Percentiles rank a stretch among this genome's conserved stretches.
phyloP scores from a whole-genome alignment of 2,329 filamentous ascomycete species.

The Grosmannia serpens region DNA sequence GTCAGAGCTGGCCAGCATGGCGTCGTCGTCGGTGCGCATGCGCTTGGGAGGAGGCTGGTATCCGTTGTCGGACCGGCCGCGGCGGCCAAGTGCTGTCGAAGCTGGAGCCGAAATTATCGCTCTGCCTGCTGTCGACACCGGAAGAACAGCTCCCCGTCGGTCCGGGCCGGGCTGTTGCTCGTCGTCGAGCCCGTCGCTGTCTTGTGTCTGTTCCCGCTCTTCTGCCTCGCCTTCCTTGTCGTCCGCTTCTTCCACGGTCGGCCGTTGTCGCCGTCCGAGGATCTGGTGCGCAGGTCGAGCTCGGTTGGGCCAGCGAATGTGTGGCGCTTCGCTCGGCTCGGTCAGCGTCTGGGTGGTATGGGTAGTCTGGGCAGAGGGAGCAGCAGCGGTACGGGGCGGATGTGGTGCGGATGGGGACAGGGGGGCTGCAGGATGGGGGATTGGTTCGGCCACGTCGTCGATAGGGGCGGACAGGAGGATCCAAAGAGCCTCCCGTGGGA shows the following conservation, averaged over 20 bases:
- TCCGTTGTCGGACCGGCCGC: background rate
- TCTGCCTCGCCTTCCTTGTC: background rate
- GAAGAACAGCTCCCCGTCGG: background rate
- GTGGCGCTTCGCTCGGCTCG: background rate
- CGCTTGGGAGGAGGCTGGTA: constrained; percentile 7
- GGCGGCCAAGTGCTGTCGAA: background rate
- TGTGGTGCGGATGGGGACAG: constrained; percentile 8
- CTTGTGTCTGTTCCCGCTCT: background rate
- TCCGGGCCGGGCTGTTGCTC: background rate
- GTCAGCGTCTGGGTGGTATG: background rate
- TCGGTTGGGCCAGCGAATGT: background rate
- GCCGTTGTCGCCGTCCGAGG: constrained; percentile 45
- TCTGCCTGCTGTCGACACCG: background rate
- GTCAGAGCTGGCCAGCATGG: constrained; percentile 7
- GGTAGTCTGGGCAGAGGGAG: background rate
- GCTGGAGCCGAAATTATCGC: background rate
- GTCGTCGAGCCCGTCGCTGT: background rate
- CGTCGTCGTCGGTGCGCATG: constrained; percentile 2
- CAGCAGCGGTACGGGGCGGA: background rate
- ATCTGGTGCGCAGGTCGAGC: constrained; percentile 22
- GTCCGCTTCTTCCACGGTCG: constrained; percentile 25
- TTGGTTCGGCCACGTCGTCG: constrained; percentile 13
- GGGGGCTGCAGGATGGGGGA: constrained; percentile 9
- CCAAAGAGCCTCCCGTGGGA: constrained; percentile 11
- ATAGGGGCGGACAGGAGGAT: constrained; percentile 9